Conservation (phyloP, 768 basidiomycete species). For the Suillus discolor region DNA sequence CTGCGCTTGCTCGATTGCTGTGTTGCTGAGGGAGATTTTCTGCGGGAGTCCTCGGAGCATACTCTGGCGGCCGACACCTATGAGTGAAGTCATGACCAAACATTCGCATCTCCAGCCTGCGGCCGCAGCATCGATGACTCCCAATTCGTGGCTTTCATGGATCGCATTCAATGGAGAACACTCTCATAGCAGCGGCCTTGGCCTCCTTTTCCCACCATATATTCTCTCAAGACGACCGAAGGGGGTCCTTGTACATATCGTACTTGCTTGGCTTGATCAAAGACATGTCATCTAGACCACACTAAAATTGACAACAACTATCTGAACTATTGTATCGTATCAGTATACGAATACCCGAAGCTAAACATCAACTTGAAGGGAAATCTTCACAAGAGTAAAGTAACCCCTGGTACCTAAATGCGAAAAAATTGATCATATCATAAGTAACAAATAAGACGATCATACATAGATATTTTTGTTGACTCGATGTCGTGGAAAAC, state of each 20-base stretch:
- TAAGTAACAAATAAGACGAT: conserved; percentile 11
- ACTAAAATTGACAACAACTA: neutral
- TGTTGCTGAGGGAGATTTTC: too few species aligned
- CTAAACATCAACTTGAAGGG: neutral
- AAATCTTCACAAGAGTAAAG: neutral
- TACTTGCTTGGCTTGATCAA: neutral
- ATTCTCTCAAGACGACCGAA: too few species aligned
- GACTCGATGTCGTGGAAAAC: neutral
- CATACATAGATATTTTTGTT: conserved; percentile 9
- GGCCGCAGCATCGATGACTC: too few species aligned
- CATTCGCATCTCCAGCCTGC: too few species aligned
- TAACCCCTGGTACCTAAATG: neutral
- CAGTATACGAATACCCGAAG: conserved; percentile 1
- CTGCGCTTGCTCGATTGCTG: too few species aligned
- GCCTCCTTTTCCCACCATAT: too few species aligned
- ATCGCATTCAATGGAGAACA: too few species aligned
- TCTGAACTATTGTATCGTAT: neutral
- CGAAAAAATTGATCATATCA: conserved; percentile 6
- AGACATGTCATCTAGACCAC: neutral
- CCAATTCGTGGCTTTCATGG: too few species aligned
- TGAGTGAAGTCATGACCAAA: too few species aligned
- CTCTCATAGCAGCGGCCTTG: too few species aligned
- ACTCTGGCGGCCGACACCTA: too few species aligned
- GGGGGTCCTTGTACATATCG: neutral
- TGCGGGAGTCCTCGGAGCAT: too few species aligned